Conservation (phyloP, 169 alveolate species). For the Plasmodium malariae region DNA sequence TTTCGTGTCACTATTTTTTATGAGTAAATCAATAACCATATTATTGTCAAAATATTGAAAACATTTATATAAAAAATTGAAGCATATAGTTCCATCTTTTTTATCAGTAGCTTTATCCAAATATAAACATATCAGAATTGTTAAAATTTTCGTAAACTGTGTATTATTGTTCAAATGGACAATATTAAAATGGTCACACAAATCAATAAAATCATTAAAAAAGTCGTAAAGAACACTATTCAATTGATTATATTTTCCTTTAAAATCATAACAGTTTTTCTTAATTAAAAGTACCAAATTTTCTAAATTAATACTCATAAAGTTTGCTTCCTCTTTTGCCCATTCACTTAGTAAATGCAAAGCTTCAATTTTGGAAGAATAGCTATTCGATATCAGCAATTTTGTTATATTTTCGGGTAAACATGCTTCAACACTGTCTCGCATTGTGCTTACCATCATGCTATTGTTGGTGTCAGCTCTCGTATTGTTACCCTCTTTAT, state of each 20-base stretch:
- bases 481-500: background rate
- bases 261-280: slow-evolving; percentile 67
- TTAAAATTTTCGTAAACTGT: slow-evolving; percentile 40
- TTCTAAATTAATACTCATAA: slow-evolving; percentile 5
- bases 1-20: slow-evolving; percentile 38
- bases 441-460: too few relatives aligned
- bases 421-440: slow-evolving; percentile 10
- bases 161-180: slow-evolving; percentile 3
- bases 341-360: slow-evolving; percentile 37
- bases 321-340: slow-evolving; percentile 9
- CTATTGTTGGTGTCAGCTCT: background rate
- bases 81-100: slow-evolving; percentile 53
- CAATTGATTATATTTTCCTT: slow-evolving; percentile 52
- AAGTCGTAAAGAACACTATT: slow-evolving; percentile 42
- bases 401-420: slow-evolving; percentile 18
- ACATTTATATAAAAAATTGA: slow-evolving; percentile 47
- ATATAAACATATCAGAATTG: slow-evolving; percentile 13
- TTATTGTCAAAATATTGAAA: slow-evolving; percentile 67
- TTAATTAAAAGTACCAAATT: slow-evolving; percentile 22
- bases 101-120: slow-evolving; percentile 58
- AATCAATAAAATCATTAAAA: slow-evolving; percentile 32
- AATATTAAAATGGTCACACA: slow-evolving; percentile 20
- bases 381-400: slow-evolving; percentile 3
- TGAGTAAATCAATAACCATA: slow-evolving; percentile 25
- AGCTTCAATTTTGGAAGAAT: slow-evolving; percentile 35